These are phyloP conservation scores for Durotheca rogersii DNA, from an alignment of 495 filamentous ascomycete species.

Conservation along the genomic window DNA sequence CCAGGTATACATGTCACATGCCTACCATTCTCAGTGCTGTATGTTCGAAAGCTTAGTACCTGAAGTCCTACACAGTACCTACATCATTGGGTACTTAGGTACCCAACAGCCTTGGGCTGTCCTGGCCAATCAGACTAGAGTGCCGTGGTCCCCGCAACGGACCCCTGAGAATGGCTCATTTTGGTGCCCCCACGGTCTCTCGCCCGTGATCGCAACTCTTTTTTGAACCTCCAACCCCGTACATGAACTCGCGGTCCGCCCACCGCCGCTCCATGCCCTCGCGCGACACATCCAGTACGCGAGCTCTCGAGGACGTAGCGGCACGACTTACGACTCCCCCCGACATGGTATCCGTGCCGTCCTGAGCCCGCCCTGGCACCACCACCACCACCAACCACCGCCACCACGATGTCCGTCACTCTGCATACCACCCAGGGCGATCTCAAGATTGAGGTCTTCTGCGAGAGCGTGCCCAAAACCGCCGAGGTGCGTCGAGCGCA, in stretches of 20 bases:
- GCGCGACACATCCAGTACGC: background rate
- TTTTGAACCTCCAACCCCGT: slow-evolving; percentile 20
- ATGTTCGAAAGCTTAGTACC: no score
- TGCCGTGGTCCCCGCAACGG: slow-evolving; percentile 12
- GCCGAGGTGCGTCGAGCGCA: slow-evolving; percentile 57
- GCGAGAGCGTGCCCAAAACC: slow-evolving; percentile 89
- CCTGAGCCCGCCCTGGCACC: slow-evolving; percentile 9
- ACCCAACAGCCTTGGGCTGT: slow-evolving; percentile 22
- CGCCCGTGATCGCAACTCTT: slow-evolving; percentile 17
- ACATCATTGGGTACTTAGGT: slow-evolving; percentile 1
- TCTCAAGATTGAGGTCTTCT: slow-evolving; percentile 95
- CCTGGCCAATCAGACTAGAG: slow-evolving; percentile 16
- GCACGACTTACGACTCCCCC: background rate
- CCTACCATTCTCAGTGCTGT: no score
- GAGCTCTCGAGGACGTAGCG: background rate
- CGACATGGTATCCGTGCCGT: background rate
- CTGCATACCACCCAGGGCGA: slow-evolving; percentile 88
- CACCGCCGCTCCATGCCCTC: background rate
- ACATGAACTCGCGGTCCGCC: background rate
- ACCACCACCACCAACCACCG: no score
- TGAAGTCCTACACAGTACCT: slow-evolving; percentile 17
- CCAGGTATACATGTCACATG: no score
- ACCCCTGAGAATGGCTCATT: slow-evolving; percentile 12
- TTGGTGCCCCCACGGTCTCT: slow-evolving; percentile 23
- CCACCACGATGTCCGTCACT: slow-evolving; percentile 70